These are phyloP conservation scores for Ceratocystis cubensis DNA, from an alignment of 2,329 filamentous ascomycete genomes.

Conservation along the genomic window DNA sequence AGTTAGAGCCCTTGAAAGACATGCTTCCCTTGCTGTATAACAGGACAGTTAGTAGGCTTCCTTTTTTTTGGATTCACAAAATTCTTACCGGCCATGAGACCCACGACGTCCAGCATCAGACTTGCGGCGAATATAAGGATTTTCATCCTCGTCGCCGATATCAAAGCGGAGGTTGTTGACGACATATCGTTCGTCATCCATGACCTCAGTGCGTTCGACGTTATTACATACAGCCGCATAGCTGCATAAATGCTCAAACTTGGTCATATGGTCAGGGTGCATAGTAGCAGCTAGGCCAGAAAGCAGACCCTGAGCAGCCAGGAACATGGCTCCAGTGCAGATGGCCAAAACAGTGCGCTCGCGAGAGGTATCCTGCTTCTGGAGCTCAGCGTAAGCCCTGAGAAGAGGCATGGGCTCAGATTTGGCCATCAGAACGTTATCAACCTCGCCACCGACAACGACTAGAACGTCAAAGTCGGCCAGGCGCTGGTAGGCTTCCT, in stretches of 20 bases:
- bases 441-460: conserved; percentile 58
- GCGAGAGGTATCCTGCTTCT: conserved; percentile 63
- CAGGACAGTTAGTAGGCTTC: conserved; percentile 17
- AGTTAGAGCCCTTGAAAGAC: conserved; percentile 62
- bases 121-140: conserved; percentile 70
- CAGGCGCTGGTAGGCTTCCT: conserved; percentile 62
- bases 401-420: conserved; percentile 59
- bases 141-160: conserved; percentile 67
- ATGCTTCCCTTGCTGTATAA: conserved; percentile 63
- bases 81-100: conserved; percentile 45
- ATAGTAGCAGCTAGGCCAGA: conserved; percentile 70
- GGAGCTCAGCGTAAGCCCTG: conserved; percentile 63
- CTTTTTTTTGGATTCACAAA: background rate
- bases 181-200: conserved; percentile 70
- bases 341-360: conserved; percentile 73
- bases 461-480: conserved; percentile 69
- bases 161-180: conserved; percentile 88
- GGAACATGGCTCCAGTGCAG: conserved; percentile 66
- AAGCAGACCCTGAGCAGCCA: conserved; percentile 64
- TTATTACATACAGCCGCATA: conserved; percentile 57
- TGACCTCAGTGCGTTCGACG: conserved; percentile 66
- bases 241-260: conserved; percentile 69
- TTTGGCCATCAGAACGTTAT: conserved; percentile 53
- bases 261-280: conserved; percentile 67
- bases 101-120: conserved; percentile 48